Evolutionary conservation across 805 yeast genomes (phyloP), one percentile per base, ranked within the genome.

Genomic region (Yarrowia sp.): DNA sequence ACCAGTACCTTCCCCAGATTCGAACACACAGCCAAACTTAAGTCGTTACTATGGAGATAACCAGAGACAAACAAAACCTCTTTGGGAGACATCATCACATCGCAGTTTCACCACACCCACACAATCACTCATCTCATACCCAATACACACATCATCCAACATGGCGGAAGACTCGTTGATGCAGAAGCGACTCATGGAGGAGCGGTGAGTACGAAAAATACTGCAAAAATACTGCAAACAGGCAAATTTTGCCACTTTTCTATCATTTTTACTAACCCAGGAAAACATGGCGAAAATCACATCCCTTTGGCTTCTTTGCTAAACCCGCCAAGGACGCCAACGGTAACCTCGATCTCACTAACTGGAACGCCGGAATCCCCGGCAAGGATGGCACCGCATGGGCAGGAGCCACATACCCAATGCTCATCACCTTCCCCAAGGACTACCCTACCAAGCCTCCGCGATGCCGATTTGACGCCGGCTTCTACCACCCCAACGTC

Each of bases 381-480:
- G 99, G 99, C 12, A 93, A 90, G 76, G 82, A 86, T 47, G 86
- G 86, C 71, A 92, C 99, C 2, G 74, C 87, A 19, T 95, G 98
- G 98, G 91, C 85, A 33, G 90, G 90, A 64, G 98, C 94, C n/a
- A 85, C 89, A 0, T 95, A 86, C 76, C 97, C 97, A 14, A 81
- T 95, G 44, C 86, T 92, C 2, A 86, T 95, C 43, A 78, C 82
- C 9, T 95, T 95, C 78, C 92, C 97, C 0, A 53, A 87, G 66
- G 98, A 94, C 70, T 95, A 92, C 75, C 99, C 99, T 2, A 89
- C 97, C 9, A 94, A 94, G 77, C 99, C 99, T 0, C 98, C 98
- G 49, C 92, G 92, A 74, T 92, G 96, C 68, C 86, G 85, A 79
- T 92, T 95, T 72, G 97, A 97, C 2, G 85, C 87, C 2, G 91